A percentile compares a stretch with the other conserved stretches of the same genome.
phyloP scores from a whole-genome alignment of 345 rosid genomes.

The Streptanthus diversifolius region DNA sequence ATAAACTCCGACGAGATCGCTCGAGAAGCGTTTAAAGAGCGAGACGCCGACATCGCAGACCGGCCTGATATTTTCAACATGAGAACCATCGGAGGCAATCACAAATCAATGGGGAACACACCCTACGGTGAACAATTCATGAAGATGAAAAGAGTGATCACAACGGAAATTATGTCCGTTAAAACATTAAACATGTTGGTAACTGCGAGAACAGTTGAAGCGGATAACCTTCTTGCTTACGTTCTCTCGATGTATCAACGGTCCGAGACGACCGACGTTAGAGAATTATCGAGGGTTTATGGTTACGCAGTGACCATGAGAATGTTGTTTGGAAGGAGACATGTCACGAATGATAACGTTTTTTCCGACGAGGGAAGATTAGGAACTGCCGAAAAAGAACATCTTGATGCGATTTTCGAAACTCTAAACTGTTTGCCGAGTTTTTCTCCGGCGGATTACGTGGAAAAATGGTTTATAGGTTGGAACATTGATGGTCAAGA shows the following conservation, averaged over 20 bases:
- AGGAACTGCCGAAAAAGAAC: slow-evolving; percentile 13
- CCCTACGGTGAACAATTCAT: slow-evolving; percentile 39
- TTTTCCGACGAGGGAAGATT: slow-evolving; percentile 16
- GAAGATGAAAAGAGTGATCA: slow-evolving; percentile 44
- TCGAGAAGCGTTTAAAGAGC: slow-evolving; percentile 35
- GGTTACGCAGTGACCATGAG: slow-evolving; percentile 33
- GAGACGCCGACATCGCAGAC: slow-evolving; percentile 35
- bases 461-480: slow-evolving; percentile 20
- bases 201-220: slow-evolving; percentile 41
- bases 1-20: slow-evolving; percentile 38
- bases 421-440: slow-evolving; percentile 18
- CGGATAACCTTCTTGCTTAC: slow-evolving; percentile 42
- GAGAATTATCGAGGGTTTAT: slow-evolving; percentile 25
- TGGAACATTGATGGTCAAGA: slow-evolving; percentile 45
- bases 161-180: slow-evolving; percentile 25
- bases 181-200: slow-evolving; percentile 31
- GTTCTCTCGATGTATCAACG: slow-evolving; percentile 35
- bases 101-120: slow-evolving; percentile 5
- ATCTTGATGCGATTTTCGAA: slow-evolving; percentile 24
- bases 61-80: slow-evolving; percentile 29
- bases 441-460: slow-evolving; percentile 3
- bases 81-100: slow-evolving; percentile 13
- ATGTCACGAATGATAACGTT: not conserved
- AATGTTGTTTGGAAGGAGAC: slow-evolving; percentile 27
- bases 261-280: slow-evolving; percentile 11